Conservation (phyloP, 2,329 filamentous ascomycete genomes). For the Cladosporium sp. region DNA sequence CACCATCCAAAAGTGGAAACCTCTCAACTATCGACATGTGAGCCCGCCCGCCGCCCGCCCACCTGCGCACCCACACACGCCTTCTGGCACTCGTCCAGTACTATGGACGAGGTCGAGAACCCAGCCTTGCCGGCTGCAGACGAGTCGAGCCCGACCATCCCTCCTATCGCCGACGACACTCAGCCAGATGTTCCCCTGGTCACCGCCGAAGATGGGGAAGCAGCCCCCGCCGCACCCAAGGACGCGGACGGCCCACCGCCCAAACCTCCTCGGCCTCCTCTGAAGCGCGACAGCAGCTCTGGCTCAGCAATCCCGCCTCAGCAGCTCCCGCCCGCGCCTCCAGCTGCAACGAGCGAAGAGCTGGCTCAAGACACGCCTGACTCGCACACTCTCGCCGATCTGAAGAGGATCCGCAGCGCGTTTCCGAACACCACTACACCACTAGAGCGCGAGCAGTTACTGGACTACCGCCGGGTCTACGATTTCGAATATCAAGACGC, state of each 20-base stretch:
- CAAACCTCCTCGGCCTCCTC: constrained; percentile 28
- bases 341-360: constrained; percentile 29
- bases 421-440: constrained; percentile 29
- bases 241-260: constrained; percentile 4
- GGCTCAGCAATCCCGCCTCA: constrained; percentile 35
- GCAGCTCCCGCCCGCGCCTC: constrained; percentile 36
- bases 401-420: constrained; percentile 39
- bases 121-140: constrained; percentile 29
- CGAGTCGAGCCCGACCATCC: constrained; percentile 27
- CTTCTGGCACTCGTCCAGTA: background rate
- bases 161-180: constrained; percentile 21
- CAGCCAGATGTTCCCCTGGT: constrained; percentile 10
- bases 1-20: no score
- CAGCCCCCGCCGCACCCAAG: background rate
- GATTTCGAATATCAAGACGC: constrained; percentile 62
- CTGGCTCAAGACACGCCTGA: constrained; percentile 33
- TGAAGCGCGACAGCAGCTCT: constrained; percentile 32
- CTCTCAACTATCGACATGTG: background rate
- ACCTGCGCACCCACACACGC: background rate
- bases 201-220: background rate
- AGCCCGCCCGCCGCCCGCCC: background rate
- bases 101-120: constrained; percentile 35
- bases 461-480: constrained; percentile 48
- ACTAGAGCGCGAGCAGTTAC: constrained; percentile 25
- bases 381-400: constrained; percentile 42